Conservation (phyloP, 2,329 filamentous ascomycete species). For the Aureobasidium leucospermi region DNA sequence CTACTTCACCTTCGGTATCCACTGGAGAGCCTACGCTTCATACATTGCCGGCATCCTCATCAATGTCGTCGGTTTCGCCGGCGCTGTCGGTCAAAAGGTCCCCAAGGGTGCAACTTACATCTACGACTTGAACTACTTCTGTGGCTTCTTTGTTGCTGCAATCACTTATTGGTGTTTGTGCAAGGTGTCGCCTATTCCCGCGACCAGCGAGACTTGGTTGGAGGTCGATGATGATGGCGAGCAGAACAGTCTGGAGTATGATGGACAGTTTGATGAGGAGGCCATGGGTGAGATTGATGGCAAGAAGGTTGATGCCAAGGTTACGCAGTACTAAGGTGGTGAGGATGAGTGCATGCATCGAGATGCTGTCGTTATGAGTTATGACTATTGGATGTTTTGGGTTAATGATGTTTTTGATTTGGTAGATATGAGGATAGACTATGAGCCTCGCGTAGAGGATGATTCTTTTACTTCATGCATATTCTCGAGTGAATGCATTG, state of each 20-base stretch:
- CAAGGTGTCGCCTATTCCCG: conserved; percentile 63
- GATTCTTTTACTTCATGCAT: not conserved
- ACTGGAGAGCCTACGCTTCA: conserved; percentile 76
- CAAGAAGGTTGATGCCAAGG: conserved; percentile 9
- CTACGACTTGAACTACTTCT: conserved; percentile 88
- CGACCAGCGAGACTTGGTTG: conserved; percentile 62
- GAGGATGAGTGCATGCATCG: not conserved
- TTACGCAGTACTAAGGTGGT: not conserved
- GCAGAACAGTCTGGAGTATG: conserved; percentile 11
- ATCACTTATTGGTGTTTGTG: conserved; percentile 64
- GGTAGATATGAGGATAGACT: not conserved
- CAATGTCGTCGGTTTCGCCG: conserved; percentile 87
- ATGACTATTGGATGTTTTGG: not conserved
- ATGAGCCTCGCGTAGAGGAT: not conserved
- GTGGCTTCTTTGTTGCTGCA: conserved; percentile 66
- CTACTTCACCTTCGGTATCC: conserved; percentile 64
- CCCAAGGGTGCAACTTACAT: conserved; percentile 75
- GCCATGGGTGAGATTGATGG: not conserved
- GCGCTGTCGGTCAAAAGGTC: conserved; percentile 64
- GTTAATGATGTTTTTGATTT: not conserved
- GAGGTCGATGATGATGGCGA: conserved; percentile 51
- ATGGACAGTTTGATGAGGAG: conserved; percentile 11
- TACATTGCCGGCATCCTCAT: conserved; percentile 79
- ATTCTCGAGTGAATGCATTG: not conserved
- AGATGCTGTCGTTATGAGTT: not conserved